Evolutionary conservation across 2,329 filamentous ascomycete species (phyloP), one percentile per base, ranked within the genome.

Genomic region (Sarocladium kiliense): DNA sequence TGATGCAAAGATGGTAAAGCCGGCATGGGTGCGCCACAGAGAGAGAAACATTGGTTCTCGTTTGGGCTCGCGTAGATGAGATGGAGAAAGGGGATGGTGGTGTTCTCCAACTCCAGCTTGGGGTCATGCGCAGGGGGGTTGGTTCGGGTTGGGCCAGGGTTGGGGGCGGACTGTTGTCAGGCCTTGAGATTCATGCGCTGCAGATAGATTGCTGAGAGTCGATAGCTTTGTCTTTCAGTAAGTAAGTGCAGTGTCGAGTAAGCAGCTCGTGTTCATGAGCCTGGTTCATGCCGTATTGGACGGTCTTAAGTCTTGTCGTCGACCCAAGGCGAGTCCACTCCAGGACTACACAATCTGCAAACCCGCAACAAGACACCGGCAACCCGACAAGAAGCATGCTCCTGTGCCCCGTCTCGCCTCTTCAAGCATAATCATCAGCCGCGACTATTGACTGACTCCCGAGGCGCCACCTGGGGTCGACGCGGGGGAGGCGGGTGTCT

Each of bases 351-450:
- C n/a, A n/a, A n/a, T n/a, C 36, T 39, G 5, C 18, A 44, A 25
- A 11, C 18, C 41, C 7, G 36, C 36, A 9, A 39, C n/a, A 16
- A 39, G 36, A n/a, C 7, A n/a, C 36, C 5, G 18, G 9, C 7
- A 39, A n/a, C 12, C 36, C 9, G 36, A 39, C 18, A 19, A 5
- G n/a, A 5, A 39, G 5, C n/a, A 16, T 39, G 30, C 7, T 32
- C 12, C 30, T 32, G 7, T 32, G 6, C 30, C 30, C 30, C 30
- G 30, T 34, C 36, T 19, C 36, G 5, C n/a, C 19, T 44, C 19
- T 44, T 44, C 39, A 47, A 47, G 44, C 44, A 47, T 47, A 47
- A 47, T 27, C 21, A 47, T 47, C 7, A 47, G 44, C 44, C 44
- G 44, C n/a, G 44, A 47, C 44, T 47, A 47, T 47, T 30, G 44